Percentiles rank a stretch among this genome's conserved stretches.
phyloP scores from a whole-genome alignment of 495 filamentous ascomycete species.

The Aspergillus egyptiacus region DNA sequence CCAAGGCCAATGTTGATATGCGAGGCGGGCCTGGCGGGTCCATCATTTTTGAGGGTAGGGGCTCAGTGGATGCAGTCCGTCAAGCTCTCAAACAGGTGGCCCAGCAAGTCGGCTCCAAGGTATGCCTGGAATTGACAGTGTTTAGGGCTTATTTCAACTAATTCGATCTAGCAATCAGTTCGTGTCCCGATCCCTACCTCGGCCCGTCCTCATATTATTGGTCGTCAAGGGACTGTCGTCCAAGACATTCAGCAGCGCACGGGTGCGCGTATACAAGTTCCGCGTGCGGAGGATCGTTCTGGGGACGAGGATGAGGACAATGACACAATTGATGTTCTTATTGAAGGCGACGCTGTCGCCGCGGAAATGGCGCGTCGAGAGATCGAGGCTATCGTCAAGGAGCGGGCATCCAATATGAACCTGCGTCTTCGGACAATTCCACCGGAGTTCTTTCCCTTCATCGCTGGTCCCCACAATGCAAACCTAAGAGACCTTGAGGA shows the following conservation, averaged over 20 bases:
- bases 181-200: constrained; percentile 76
- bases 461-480: constrained; percentile 73
- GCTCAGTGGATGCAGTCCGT: constrained; percentile 67
- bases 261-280: constrained; percentile 82
- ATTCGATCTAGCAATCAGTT: constrained; percentile 54
- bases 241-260: constrained; percentile 79
- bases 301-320: constrained; percentile 62
- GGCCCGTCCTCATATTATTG: constrained; percentile 81
- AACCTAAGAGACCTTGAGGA: constrained; percentile 63
- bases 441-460: constrained; percentile 91
- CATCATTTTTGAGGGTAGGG: constrained; percentile 73
- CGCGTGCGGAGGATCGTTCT: constrained; percentile 61
- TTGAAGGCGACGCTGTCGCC: constrained; percentile 86
- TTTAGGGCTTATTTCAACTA: not conserved
- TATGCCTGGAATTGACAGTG: constrained; percentile 26
- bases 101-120: constrained; percentile 78
- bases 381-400: constrained; percentile 77
- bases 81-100: constrained; percentile 83
- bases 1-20: constrained; percentile 78
- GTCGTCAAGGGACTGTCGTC: constrained; percentile 81
- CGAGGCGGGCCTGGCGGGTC: constrained; percentile 58
- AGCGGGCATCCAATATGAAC: constrained; percentile 75
- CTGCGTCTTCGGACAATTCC: constrained; percentile 73
- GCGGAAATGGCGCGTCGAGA: constrained; percentile 73
- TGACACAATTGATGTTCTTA: constrained; percentile 70